Conservation (phyloP, 306 rosid genomes). For the Comarum palustre region DNA sequence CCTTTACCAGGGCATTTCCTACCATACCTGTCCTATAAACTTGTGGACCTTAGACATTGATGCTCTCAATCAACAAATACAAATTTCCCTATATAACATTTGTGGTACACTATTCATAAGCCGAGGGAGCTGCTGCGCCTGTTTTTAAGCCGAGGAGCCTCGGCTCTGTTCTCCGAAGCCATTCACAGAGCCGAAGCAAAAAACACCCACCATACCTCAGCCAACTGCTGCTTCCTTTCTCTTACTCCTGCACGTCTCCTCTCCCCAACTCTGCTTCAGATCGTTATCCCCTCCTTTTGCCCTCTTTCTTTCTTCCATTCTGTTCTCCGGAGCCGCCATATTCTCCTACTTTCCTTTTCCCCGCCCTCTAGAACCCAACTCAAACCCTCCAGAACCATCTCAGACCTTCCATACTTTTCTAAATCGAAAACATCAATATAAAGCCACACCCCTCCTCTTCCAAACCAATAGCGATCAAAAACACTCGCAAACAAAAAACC, state of each 20-base stretch:
- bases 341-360: background rate
- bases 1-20: background rate
- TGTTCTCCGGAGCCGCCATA: background rate
- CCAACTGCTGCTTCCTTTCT: no score
- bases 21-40: background rate
- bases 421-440: conserved; percentile 19
- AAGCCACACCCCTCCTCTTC: background rate
- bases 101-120: no score
- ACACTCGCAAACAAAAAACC: background rate
- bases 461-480: background rate
- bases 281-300: no score
- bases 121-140: no score
- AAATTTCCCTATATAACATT: background rate
- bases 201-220: no score
- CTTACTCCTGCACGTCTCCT: no score
- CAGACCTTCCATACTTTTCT: background rate
- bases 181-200: no score
- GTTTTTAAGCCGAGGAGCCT: no score
- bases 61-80: background rate
- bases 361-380: conserved; percentile 24
- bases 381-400: conserved; percentile 43
- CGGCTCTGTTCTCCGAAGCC: no score
- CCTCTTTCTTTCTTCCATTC: no score
- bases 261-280: no score
- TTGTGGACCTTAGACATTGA: background rate